Evolutionary conservation across 176 grass and related monocot species (phyloP).

Genomic region (Triticum monococcum): DNA sequence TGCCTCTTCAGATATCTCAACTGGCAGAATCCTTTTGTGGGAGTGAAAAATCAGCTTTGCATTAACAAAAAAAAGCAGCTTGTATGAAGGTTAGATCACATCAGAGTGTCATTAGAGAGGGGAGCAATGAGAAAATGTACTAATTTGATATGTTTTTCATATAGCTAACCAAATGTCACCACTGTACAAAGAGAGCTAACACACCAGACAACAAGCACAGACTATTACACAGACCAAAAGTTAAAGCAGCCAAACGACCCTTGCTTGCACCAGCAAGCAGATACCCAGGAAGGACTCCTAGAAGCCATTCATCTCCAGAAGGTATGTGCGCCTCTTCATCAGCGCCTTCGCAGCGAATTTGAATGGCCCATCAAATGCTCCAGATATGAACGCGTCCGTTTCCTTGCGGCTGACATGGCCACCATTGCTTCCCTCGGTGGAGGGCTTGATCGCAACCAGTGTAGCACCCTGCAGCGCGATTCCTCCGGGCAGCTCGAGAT

Average conservation of each 20-base stretch:
- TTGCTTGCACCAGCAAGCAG: constrained; percentile 9
- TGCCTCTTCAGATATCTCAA: neutral
- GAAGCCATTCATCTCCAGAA: constrained; percentile 96
- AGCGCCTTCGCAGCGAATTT: constrained; percentile 68
- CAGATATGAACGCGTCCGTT: constrained; percentile 56
- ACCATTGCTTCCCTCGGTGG: constrained; percentile 60
- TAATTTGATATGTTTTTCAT: constrained; percentile 37
- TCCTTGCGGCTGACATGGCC: constrained; percentile 53
- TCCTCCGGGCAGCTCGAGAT: constrained; percentile 77
- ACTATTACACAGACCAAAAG: constrained; percentile 35
- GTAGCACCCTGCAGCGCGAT: constrained; percentile 78
- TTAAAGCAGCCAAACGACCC: constrained; percentile 20
- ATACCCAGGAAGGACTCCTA: constrained; percentile 30
- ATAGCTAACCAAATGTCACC: constrained; percentile 42
- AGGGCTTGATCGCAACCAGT: constrained; percentile 76
- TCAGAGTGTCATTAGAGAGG: neutral
- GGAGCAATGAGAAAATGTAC: constrained; percentile 8
- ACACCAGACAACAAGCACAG: constrained; percentile 30
- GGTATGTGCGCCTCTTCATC: constrained; percentile 85
- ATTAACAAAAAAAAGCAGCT: neutral
- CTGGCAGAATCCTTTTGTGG: neutral
- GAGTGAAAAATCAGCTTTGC: too few relatives aligned
- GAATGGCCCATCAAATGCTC: constrained; percentile 72
- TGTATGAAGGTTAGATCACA: neutral
- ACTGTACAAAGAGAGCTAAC: constrained; percentile 50